phyloP scores from a whole-genome alignment of 352 stramenopile species.

The Aphanomyces invadans region DNA sequence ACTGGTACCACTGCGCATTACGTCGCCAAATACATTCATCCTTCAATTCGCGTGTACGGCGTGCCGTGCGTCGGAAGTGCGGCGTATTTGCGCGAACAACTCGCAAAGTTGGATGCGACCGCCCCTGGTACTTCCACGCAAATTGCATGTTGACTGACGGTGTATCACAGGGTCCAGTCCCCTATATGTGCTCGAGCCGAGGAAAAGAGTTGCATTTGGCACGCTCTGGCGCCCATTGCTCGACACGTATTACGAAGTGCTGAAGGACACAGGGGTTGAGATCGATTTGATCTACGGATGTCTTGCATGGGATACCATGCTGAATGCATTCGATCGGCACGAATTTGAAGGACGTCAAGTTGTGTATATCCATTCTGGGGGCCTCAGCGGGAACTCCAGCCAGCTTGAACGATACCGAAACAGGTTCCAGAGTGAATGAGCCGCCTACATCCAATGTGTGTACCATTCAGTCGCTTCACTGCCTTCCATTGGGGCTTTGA shows the following conservation, averaged over 20 bases:
- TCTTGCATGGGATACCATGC: conserved; percentile 74
- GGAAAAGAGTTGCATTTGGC: conserved; percentile 58
- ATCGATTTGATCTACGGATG: conserved; percentile 72
- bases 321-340: conserved; percentile 40
- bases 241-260: conserved; percentile 53
- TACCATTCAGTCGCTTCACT: not conserved
- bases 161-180: not conserved
- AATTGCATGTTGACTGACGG: not conserved
- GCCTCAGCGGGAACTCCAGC: conserved; percentile 57
- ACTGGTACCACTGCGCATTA: conserved; percentile 77
- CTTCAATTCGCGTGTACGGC: conserved; percentile 39
- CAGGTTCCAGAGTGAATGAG: not conserved
- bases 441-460: not conserved
- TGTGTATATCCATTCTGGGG: conserved; percentile 76
- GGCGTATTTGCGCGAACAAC: conserved; percentile 50
- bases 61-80: conserved; percentile 68
- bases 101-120: conserved; percentile 34
- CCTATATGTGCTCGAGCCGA: conserved; percentile 39
- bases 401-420: conserved; percentile 58
- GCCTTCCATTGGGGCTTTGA: no score
- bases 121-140: conserved; percentile 25
- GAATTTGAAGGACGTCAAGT: conserved; percentile 39
- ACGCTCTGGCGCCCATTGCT: conserved; percentile 45
- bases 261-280: conserved; percentile 47
- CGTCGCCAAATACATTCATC: conserved; percentile 55